Conservation (phyloP, 768 basidiomycete genomes). For the Sistotremastrum suecicum region DNA sequence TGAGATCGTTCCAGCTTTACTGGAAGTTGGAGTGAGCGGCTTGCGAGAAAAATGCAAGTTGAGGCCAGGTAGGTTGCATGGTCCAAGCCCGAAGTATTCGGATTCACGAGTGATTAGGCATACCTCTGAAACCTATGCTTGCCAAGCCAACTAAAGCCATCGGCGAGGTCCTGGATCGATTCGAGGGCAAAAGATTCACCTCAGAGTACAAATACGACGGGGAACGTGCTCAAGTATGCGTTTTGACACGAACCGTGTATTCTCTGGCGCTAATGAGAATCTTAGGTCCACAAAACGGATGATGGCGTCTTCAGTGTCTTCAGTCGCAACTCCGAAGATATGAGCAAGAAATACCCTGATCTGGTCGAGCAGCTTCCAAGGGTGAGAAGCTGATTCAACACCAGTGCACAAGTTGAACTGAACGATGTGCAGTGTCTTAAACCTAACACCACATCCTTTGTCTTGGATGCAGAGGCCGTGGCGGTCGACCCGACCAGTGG, state of each 20-base stretch:
- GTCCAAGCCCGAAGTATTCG: background rate
- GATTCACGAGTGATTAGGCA: constrained; percentile 18
- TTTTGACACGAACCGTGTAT: background rate
- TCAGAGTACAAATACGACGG: constrained; percentile 99
- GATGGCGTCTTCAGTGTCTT: constrained; percentile 84
- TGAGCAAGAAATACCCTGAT: constrained; percentile 99
- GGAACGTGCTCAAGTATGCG: constrained; percentile 76
- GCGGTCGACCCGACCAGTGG: constrained; percentile 78
- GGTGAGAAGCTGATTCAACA: constrained; percentile 24
- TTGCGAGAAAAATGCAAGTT: constrained; percentile 71
- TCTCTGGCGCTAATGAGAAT: background rate
- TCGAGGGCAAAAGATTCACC: constrained; percentile 90
- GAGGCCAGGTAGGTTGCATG: constrained; percentile 49
- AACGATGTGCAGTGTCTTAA: constrained; percentile 58
- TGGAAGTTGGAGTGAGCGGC: constrained; percentile 60
- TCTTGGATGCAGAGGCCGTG: constrained; percentile 92
- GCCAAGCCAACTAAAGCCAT: constrained; percentile 99
- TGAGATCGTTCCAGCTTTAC: constrained; percentile 77
- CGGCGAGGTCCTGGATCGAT: constrained; percentile 90
- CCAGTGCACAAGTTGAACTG: constrained; percentile 1
- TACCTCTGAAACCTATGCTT: constrained; percentile 96
- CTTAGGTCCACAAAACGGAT: constrained; percentile 69
- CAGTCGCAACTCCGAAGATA: constrained; percentile 96
- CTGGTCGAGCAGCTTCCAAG: constrained; percentile 85
- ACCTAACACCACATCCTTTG: constrained; percentile 73